phyloP scores from a whole-genome alignment of 768 basidiomycete genomes.

The Agrocybe praecox region DNA sequence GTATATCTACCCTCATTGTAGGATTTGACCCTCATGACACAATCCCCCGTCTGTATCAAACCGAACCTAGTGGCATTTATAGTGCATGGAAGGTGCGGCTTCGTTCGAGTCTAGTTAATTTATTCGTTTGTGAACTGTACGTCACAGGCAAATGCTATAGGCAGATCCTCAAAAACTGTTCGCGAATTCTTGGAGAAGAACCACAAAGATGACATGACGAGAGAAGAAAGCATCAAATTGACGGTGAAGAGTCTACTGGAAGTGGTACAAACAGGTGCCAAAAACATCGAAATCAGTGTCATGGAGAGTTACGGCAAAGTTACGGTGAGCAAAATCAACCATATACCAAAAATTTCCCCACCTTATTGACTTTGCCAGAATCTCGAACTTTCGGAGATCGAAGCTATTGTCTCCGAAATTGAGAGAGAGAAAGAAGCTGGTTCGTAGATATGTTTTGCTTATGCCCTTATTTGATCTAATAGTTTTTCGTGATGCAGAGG shows the following conservation, averaged over 20 bases:
- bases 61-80: conserved; percentile 97
- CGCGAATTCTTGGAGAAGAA: conserved; percentile 99
- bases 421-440: conserved; percentile 98
- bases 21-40: conserved; percentile 96
- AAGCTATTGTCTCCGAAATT: conserved; percentile 89
- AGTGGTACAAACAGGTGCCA: conserved; percentile 99
- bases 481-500: conserved; percentile 55
- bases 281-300: conserved; percentile 98
- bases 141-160: conserved; percentile 93
- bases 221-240: conserved; percentile 92
- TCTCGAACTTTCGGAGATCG: conserved; percentile 85
- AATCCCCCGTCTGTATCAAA: conserved; percentile 89
- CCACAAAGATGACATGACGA: conserved; percentile 85
- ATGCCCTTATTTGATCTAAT: background rate
- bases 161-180: conserved; percentile 97
- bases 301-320: conserved; percentile 96
- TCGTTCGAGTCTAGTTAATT: background rate
- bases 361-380: conserved; percentile 52
- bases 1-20: conserved; percentile 94
- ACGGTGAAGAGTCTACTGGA: conserved; percentile 95
- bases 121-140: background rate
- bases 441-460: conserved; percentile 32
- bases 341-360: background rate
- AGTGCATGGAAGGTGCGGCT: conserved; percentile 91
- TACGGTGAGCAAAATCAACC: conserved; percentile 57